phyloP scores from a whole-genome alignment of 352 stramenopile genomes.

The Phytophthora palmivora region DNA sequence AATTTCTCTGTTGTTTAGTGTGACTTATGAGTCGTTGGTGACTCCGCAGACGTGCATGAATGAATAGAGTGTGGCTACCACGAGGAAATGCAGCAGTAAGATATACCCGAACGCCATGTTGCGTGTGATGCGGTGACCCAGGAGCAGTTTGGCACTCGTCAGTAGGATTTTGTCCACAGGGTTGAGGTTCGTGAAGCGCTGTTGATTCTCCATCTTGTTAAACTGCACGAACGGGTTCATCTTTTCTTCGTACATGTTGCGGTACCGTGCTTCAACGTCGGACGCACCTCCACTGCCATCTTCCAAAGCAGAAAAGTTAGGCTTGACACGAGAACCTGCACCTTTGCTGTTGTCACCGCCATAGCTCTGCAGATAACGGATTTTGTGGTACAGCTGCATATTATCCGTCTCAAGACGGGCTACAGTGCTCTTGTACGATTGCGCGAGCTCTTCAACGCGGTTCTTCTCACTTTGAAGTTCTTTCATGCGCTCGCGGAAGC shows the following conservation, averaged over 20 bases:
- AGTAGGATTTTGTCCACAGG: slow-evolving; percentile 92
- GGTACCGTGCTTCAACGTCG: slow-evolving; percentile 85
- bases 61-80: slow-evolving; percentile 87
- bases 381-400: slow-evolving; percentile 93
- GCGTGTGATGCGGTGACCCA: slow-evolving; percentile 83
- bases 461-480: slow-evolving; percentile 78
- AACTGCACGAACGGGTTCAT: slow-evolving; percentile 94
- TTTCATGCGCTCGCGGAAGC: slow-evolving; percentile 87
- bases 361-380: slow-evolving; percentile 88
- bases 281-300: slow-evolving; percentile 36
- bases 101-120: slow-evolving; percentile 89
- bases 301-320: slow-evolving; percentile 43
- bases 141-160: slow-evolving; percentile 83
- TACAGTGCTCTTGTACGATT: slow-evolving; percentile 68
- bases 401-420: slow-evolving; percentile 89
- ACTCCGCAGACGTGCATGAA: slow-evolving; percentile 89
- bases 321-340: slow-evolving; percentile 25
- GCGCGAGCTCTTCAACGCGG: slow-evolving; percentile 70
- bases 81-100: slow-evolving; percentile 85
- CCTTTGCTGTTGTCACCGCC: slow-evolving; percentile 36
- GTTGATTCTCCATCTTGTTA: slow-evolving; percentile 89
- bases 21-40: slow-evolving; percentile 62
- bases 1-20: not conserved
- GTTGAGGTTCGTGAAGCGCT: slow-evolving; percentile 91
- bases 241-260: slow-evolving; percentile 90